Conservation (phyloP, 31 red algal species). For the Odonthalia washingtoniensis region DNA sequence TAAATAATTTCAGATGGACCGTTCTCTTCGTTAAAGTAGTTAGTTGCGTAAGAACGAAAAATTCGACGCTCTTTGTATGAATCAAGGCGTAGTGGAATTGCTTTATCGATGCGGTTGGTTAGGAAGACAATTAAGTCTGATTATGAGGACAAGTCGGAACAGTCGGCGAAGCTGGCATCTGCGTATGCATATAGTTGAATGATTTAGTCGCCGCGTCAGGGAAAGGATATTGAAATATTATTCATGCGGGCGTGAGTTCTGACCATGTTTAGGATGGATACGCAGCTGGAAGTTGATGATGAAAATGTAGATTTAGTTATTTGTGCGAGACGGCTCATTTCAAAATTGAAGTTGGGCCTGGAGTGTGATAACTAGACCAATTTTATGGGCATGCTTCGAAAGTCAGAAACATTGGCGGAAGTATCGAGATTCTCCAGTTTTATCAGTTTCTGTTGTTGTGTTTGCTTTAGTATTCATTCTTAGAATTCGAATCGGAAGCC, state of each 20-base stretch:
- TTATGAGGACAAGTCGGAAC: slow-evolving; percentile 17
- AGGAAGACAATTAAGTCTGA: slow-evolving; percentile 33
- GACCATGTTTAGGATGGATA: slow-evolving; percentile 3
- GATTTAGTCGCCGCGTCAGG: neutral
- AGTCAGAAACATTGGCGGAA: too few relatives aligned
- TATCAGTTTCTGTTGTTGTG: too few relatives aligned
- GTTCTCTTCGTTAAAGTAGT: too few relatives aligned
- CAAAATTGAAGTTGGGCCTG: slow-evolving; percentile 27
- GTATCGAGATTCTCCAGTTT: too few relatives aligned
- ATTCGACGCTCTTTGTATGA: slow-evolving; percentile 35
- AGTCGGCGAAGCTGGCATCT: slow-evolving; percentile 49
- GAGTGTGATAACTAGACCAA: too few relatives aligned
- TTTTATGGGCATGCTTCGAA: too few relatives aligned
- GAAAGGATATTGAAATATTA: neutral
- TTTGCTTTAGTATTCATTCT: too few relatives aligned
- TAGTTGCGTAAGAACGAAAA: slow-evolving; percentile 29
- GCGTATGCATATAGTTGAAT: slow-evolving; percentile 35
- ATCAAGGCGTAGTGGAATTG: slow-evolving; percentile 25
- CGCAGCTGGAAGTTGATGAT: neutral
- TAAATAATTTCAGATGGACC: too few relatives aligned
- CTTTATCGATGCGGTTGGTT: neutral
- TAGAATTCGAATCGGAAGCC: too few relatives aligned
- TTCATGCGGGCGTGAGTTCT: neutral
- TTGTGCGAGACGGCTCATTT: slow-evolving; percentile 46
- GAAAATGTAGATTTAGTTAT: slow-evolving; percentile 28